A percentile compares a stretch with the other conserved stretches of the same genome.
These are phyloP conservation scores for Erythrophleum fordii DNA, from an alignment of 306 rosid genomes.

Conservation along the genomic window DNA sequence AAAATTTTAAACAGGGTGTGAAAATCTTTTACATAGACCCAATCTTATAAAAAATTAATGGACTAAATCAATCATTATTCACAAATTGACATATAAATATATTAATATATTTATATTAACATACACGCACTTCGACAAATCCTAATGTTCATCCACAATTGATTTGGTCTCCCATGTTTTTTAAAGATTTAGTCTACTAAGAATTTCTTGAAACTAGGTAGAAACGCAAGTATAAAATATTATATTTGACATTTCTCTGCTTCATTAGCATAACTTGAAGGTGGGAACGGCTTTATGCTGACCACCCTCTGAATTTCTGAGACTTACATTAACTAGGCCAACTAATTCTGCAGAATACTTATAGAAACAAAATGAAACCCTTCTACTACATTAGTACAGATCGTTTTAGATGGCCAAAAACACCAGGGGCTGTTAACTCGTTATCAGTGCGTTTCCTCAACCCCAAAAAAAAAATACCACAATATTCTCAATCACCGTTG, in stretches of 20 bases:
- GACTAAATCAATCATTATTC: too few species aligned
- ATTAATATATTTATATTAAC: too few species aligned
- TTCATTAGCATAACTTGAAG: slow-evolving; percentile 29
- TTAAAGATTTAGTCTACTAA: background rate
- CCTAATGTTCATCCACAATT: too few species aligned
- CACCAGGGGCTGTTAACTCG: slow-evolving; percentile 6
- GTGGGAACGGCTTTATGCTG: slow-evolving; percentile 36
- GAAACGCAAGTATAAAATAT: slow-evolving; percentile 6
- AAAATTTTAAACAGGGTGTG: too few species aligned
- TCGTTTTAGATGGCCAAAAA: slow-evolving; percentile 14
- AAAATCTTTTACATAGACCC: too few species aligned
- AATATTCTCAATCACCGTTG: slow-evolving; percentile 37
- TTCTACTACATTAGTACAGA: slow-evolving; percentile 38
- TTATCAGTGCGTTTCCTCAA: slow-evolving; percentile 17
- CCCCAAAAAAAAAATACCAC: background rate
- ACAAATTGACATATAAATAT: too few species aligned
- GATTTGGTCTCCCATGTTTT: background rate
- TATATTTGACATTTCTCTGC: slow-evolving; percentile 42
- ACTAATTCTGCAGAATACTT: slow-evolving; percentile 38
- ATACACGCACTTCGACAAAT: too few species aligned
- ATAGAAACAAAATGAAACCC: slow-evolving; percentile 30
- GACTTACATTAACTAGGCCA: slow-evolving; percentile 45
- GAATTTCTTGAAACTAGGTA: background rate
- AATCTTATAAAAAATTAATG: too few species aligned
- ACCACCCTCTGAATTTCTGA: slow-evolving; percentile 44